These are phyloP conservation scores for Pythium aphanidermatum DNA, from an alignment of 352 stramenopile genomes.

Conservation along the genomic window DNA sequence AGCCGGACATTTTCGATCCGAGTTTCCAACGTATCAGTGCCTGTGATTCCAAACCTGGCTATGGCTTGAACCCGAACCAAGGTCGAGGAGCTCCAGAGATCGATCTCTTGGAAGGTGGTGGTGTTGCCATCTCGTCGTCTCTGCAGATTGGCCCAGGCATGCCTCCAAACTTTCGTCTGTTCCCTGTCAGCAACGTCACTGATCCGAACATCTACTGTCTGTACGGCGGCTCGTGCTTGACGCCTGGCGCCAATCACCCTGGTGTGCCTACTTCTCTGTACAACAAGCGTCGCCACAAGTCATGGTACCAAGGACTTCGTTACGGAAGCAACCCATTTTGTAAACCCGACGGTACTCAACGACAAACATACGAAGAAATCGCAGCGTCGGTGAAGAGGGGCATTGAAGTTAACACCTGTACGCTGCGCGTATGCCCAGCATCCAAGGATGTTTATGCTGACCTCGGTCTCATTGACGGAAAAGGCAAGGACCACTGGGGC, in stretches of 20 bases:
- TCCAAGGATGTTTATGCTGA: constrained; percentile 42
- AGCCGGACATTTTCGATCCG: constrained; percentile 56
- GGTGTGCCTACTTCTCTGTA: constrained; percentile 40
- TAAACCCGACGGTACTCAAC: background rate
- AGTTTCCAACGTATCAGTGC: constrained; percentile 76
- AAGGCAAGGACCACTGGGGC: constrained; percentile 15
- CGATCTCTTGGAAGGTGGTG: constrained; percentile 83
- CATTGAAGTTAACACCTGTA: constrained; percentile 37
- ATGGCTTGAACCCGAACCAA: constrained; percentile 43
- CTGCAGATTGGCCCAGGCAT: constrained; percentile 62
- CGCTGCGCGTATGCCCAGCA: constrained; percentile 25
- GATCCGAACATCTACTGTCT: constrained; percentile 15
- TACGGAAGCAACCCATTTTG: constrained; percentile 50
- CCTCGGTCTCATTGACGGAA: constrained; percentile 27
- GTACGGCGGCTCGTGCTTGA: constrained; percentile 18
- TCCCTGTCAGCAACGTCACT: constrained; percentile 5
- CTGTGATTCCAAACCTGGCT: constrained; percentile 84
- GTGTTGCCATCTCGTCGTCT: constrained; percentile 56
- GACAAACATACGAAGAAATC: constrained; percentile 28
- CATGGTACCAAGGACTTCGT: constrained; percentile 50
- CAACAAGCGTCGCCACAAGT: constrained; percentile 34
- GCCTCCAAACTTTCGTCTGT: constrained; percentile 23
- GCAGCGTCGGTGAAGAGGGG: constrained; percentile 19
- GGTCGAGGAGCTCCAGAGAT: constrained; percentile 84
- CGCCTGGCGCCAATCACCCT: constrained; percentile 37